phyloP scores from a whole-genome alignment of 352 stramenopile species.

The Phytophthora syringae region DNA sequence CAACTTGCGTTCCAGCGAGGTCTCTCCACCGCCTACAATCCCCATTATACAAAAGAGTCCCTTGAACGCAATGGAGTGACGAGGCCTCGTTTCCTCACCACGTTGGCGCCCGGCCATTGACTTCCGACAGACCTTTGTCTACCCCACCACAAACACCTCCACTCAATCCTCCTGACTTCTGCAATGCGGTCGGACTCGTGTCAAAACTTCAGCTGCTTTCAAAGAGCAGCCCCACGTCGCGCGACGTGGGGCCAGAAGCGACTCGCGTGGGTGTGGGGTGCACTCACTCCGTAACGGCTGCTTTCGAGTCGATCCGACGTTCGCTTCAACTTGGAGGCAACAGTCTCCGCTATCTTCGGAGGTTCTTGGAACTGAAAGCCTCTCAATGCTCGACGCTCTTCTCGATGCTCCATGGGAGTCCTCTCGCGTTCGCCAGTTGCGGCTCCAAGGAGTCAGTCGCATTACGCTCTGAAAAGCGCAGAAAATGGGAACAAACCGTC shows the following conservation, averaged over 20 bases:
- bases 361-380: background rate
- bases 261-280: too few species aligned
- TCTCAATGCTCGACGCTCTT: background rate
- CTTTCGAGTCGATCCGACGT: too few species aligned
- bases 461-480: constrained; percentile 16
- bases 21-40: background rate
- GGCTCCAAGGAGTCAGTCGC: constrained; percentile 31
- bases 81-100: constrained; percentile 18
- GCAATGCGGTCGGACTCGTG: too few species aligned
- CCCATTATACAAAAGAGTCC: background rate
- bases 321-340: constrained; percentile 14
- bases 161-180: too few species aligned
- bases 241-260: too few species aligned
- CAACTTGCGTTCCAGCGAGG: constrained; percentile 25
- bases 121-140: too few species aligned
- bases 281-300: too few species aligned
- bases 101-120: too few species aligned
- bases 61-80: constrained; percentile 9
- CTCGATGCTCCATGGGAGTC: constrained; percentile 17
- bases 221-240: too few species aligned
- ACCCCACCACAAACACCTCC: too few species aligned
- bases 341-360: too few species aligned
- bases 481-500: constrained; percentile 26
- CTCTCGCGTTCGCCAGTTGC: constrained; percentile 31
- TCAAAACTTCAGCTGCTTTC: too few species aligned